Percentiles rank a stretch among this genome's conserved stretches.
phyloP scores from a whole-genome alignment of 352 stramenopile genomes.

The Phytopythium mirpurense region DNA sequence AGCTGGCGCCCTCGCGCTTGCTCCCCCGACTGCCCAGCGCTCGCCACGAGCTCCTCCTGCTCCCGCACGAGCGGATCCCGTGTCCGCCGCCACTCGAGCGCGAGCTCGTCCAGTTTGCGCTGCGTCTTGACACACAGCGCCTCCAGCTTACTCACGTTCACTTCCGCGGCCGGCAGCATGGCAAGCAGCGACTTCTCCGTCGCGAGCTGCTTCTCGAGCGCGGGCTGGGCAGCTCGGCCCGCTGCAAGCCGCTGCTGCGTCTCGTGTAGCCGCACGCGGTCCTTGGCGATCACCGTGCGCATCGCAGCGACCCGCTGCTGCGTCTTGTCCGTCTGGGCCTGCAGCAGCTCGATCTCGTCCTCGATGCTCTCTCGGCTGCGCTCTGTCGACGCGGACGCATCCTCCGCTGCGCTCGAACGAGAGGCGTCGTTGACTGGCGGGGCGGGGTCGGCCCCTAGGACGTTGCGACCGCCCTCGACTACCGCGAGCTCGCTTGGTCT shows the following conservation, averaged over 20 bases:
- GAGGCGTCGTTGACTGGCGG: too few species aligned
- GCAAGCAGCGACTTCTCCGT: constrained; percentile 48
- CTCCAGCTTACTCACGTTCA: constrained; percentile 69
- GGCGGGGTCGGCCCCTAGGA: too few species aligned
- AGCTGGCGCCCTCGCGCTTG: constrained; percentile 55
- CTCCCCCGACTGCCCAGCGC: constrained; percentile 36
- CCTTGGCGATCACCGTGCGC: constrained; percentile 28
- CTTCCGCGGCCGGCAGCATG: constrained; percentile 57
- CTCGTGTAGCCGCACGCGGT: constrained; percentile 20
- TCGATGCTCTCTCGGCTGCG: constrained; percentile 8
- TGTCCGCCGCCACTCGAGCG: constrained; percentile 46
- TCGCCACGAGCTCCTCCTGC: constrained; percentile 24
- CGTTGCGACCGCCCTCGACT: too few species aligned
- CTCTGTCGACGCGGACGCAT: neutral
- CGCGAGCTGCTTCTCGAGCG: constrained; percentile 43
- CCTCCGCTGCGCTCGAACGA: too few species aligned
- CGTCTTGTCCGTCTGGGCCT: constrained; percentile 25
- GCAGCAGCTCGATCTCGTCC: constrained; percentile 23
- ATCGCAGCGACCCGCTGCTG: constrained; percentile 34
- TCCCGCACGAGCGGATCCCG: constrained; percentile 40
- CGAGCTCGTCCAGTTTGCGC: constrained; percentile 44
- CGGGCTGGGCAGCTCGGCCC: constrained; percentile 17
- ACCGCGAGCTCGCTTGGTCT: too few species aligned
- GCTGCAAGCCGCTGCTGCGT: constrained; percentile 30
- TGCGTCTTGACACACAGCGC: constrained; percentile 48